Evolutionary conservation across 306 rosid species (phyloP).

Genomic region (Cicer chorassanicum): DNA sequence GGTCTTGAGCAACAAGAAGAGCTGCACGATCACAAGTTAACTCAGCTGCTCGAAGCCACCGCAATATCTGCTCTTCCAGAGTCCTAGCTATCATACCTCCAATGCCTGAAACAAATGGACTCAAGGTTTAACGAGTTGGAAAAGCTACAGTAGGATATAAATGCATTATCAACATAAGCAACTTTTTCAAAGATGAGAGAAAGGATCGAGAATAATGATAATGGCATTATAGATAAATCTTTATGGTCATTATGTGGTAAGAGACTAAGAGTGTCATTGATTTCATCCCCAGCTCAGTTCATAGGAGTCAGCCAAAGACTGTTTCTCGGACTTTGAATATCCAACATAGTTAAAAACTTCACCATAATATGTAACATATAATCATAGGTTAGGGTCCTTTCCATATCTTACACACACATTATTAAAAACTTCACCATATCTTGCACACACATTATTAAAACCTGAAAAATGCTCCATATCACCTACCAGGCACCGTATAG

Average conservation of each 20-base stretch:
- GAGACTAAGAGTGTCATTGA: slow-evolving; percentile 22
- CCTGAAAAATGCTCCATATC: slow-evolving; percentile 26
- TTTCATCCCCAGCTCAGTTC: slow-evolving; percentile 23
- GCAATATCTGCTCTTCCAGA: slow-evolving; percentile 89
- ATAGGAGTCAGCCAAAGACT: slow-evolving; percentile 1
- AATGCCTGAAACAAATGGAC: slow-evolving; percentile 64
- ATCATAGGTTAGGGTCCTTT: no score
- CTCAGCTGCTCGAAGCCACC: slow-evolving; percentile 99
- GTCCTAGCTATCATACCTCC: slow-evolving; percentile 89
- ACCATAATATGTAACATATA: background rate
- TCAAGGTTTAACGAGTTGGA: slow-evolving; percentile 2
- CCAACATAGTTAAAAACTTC: slow-evolving; percentile 35
- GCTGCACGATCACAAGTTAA: slow-evolving; percentile 99
- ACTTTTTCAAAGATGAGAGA: slow-evolving; percentile 26
- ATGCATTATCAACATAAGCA: slow-evolving; percentile 21
- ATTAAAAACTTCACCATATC: slow-evolving; percentile 31
- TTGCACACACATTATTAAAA: background rate
- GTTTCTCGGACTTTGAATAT: slow-evolving; percentile 28
- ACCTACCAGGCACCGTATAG: slow-evolving; percentile 81
- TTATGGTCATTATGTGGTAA: slow-evolving; percentile 26
- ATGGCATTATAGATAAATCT: slow-evolving; percentile 15
- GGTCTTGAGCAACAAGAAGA: slow-evolving; percentile 97
- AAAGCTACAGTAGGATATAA: slow-evolving; percentile 14
- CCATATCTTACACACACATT: background rate
- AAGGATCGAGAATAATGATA: slow-evolving; percentile 4